A percentile compares a stretch with the other conserved stretches of the same genome.
Evolutionary conservation across 345 rosid genomes (phyloP).

Genomic region (Rhodamnia rubescens): DNA sequence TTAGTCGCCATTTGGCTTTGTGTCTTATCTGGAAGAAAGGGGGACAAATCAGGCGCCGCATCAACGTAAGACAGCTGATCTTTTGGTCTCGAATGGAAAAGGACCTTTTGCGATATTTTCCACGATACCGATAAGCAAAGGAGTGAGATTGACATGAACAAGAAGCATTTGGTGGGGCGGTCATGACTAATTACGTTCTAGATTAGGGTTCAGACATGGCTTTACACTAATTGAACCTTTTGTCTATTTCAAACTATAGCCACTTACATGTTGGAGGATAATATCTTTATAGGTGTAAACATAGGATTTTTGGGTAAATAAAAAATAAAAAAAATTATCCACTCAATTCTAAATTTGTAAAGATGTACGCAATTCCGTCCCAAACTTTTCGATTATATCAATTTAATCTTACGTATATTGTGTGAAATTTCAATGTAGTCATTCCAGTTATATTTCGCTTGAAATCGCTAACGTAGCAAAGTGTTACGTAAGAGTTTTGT

Average conservation of each 20-base stretch:
- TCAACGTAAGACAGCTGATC: background rate
- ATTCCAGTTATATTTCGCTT: rapidly evolving
- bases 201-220: background rate
- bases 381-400: background rate
- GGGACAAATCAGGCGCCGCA: background rate
- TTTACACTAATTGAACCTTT: background rate
- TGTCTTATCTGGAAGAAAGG: background rate
- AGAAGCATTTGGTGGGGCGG: background rate
- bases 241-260: background rate
- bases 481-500: background rate
- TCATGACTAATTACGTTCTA: background rate
- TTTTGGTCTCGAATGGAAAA: background rate
- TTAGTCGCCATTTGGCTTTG: background rate
- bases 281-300: background rate
- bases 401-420: background rate
- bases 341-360: background rate
- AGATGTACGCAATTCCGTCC: background rate
- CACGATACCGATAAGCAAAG: background rate
- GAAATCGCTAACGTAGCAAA: background rate
- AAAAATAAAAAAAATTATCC: background rate
- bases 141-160: background rate
- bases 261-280: background rate
- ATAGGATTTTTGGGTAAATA: background rate
- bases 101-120: background rate
- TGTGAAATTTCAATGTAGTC: background rate